A percentile compares a stretch with the other conserved stretches of the same genome.
These are phyloP conservation scores for Malus domestica DNA, from an alignment of 306 rosid species.

Conservation along the genomic window ASM211411v1 NC_041794.1:31077001-31077500, in stretches of 20 bases:
- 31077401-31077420: neutral
- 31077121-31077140: neutral
- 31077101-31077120: neutral
- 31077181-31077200: constrained; percentile 67
- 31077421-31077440: neutral
- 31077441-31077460: neutral
- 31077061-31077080: neutral
- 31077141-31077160: neutral
- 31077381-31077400: neutral
- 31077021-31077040: neutral
- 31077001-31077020: neutral
- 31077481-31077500: neutral
- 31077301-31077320: constrained; percentile 75
- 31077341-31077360: neutral
- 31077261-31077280: constrained; percentile 70
- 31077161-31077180: constrained; percentile 1
- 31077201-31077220: constrained; percentile 71
- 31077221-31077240: constrained; percentile 86
- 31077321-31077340: neutral
- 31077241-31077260: constrained; percentile 90
- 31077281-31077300: constrained; percentile 90
- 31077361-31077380: no score
- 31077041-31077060: neutral
- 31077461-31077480: neutral
- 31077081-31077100: neutral